Evolutionary conservation across 176 grass and related monocot genomes (phyloP), one percentile per base, ranked within the genome.

Genomic region (Cymbopogon citratus): DNA sequence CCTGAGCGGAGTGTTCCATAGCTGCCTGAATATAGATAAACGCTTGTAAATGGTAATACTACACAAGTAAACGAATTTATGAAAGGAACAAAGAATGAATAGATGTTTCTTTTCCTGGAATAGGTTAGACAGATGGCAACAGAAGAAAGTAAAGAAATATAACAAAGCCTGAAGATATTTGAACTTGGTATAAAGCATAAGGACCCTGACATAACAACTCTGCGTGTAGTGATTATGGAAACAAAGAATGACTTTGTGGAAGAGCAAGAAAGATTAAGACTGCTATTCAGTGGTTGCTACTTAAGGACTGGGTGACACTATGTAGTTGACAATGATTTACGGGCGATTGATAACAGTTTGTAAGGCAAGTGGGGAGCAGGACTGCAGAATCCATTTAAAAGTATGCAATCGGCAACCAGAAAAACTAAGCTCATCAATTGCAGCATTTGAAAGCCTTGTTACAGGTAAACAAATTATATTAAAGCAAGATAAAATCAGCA

Each of bases 1-100:
- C 90, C 72, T 98, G 95, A 7, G 95, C 90, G 66, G 82, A 48
- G 76, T 98, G 95, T 86, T 98, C 95, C 77, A 87, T 84, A 67
- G 95, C 88, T 66, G 88, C 61, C 95, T 98, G 85, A 69, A 84
- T 41, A 73, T 79, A 49, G 46, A 83, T 13, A 85, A 62, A 82
- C 14, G 6, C 40, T 70, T 31, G 60, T 70, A 64, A 74, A 49
- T 67, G 54, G n/a, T 34, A 84, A 74, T 56, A 68, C 25, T 64
- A 73, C 25, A 84, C 16, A 75, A 79, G 63, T 75, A 71, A 51
- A 29, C 64, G 24, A 49, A 81, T 82, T 66, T 75, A 65, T 63
- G 26, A 66, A 19, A 36, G 0, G 12, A 48, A 33, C 21, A 59
- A 59, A 23, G 19, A 59, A 23, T 24, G n/a, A 59, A 59, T 33